phyloP scores from a whole-genome alignment of 768 basidiomycete species.

The Rubroboletus pulcherrimus region DNA sequence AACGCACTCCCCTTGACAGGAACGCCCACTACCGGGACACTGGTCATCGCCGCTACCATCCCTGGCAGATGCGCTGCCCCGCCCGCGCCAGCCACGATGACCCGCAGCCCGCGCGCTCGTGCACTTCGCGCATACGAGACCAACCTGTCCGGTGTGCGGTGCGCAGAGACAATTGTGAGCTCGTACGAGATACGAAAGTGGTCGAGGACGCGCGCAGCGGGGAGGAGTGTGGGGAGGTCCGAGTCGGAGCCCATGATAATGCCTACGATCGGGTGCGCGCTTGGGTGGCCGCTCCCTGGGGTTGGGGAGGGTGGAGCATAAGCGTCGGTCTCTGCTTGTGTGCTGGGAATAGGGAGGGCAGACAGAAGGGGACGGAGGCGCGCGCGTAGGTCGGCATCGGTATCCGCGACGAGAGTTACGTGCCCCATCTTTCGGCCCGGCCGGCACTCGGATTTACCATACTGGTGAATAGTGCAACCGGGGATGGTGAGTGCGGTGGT shows the following conservation, averaged over 20 bases:
- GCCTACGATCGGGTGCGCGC: constrained; percentile 74
- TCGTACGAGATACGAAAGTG: constrained; percentile 86
- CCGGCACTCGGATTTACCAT: constrained; percentile 89
- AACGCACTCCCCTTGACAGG: constrained; percentile 93
- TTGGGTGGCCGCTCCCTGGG: constrained; percentile 52
- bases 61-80: constrained; percentile 97
- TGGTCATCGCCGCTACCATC: constrained; percentile 95
- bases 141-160: constrained; percentile 87
- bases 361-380: constrained; percentile 74
- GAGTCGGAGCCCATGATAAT: constrained; percentile 99
- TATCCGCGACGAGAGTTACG: constrained; percentile 81
- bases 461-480: constrained; percentile 83
- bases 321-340: constrained; percentile 45
- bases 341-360: constrained; percentile 46
- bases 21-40: constrained; percentile 90
- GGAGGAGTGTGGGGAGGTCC: constrained; percentile 90
- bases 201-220: constrained; percentile 81
- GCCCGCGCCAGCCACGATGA: constrained; percentile 94
- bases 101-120: constrained; percentile 57
- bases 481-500: constrained; percentile 62
- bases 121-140: constrained; percentile 80
- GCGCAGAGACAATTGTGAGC: constrained; percentile 93
- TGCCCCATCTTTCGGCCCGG: constrained; percentile 98
- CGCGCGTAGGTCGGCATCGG: constrained; percentile 66
- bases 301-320: constrained; percentile 47